Evolutionary conservation across 345 rosid species (phyloP).

Genomic region (Bretschneidera sinensis): DNA sequence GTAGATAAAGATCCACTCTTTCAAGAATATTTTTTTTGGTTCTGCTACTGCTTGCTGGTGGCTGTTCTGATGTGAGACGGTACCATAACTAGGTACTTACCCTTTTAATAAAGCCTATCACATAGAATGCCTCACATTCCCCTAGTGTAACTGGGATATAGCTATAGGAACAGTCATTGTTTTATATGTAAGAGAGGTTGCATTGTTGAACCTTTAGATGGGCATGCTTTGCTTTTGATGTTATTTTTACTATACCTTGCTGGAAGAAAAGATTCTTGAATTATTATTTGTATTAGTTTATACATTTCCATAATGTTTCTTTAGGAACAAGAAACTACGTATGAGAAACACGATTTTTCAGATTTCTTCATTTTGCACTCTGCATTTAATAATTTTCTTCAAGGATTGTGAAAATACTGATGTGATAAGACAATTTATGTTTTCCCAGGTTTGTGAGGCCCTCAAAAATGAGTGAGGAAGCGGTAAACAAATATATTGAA

Average conservation of each 20-base stretch:
- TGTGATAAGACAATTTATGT: background rate
- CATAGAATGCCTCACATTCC: background rate
- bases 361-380: background rate
- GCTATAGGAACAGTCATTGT: background rate
- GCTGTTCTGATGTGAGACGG: too few species aligned
- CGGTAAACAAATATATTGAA: constrained; percentile 61
- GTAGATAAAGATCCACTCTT: too few species aligned
- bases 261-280: background rate
- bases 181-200: too few species aligned
- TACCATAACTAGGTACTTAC: too few species aligned
- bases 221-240: background rate
- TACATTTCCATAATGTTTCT: background rate
- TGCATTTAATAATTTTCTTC: too few species aligned
- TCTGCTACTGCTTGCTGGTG: too few species aligned
- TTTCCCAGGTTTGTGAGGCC: constrained; percentile 83
- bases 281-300: background rate
- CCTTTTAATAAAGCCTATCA: too few species aligned
- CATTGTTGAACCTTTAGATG: too few species aligned
- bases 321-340: background rate
- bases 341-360: too few species aligned
- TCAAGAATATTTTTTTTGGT: too few species aligned
- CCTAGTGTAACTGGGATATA: background rate
- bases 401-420: background rate
- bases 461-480: constrained; percentile 64
- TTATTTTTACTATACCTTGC: background rate